Base-by-base conservation (phyloP, 129 eudicot species). In the Saussurea involucrata region DNA sequence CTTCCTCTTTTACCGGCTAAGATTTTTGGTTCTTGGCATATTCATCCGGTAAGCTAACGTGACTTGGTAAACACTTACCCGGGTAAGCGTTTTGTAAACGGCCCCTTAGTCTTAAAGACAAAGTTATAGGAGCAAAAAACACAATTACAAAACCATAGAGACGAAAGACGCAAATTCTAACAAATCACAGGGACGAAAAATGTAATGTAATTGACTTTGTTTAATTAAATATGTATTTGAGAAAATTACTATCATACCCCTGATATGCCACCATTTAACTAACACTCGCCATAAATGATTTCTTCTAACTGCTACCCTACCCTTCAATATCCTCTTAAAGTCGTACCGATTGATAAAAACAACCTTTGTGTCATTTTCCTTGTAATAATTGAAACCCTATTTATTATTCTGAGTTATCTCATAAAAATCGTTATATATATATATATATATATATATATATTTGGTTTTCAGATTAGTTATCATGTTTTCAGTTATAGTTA, bases 311-410 rank as follows among this genome's bases (percentile, higher is more conserved):
- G 32, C 76, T 27, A 72, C 66, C 76, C 76, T 46, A 72, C 66
- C 66, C 76, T 46, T 29, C 66, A 66, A 72, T 72, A 18, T 46
- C 65, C 76, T 72, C 76, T 32, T 46, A 72, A 72, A 72, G 72
- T 68, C 72, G 37, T 33, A 68, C 72, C 72, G 6, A 31, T 32
- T 68, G 72, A 68, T 68, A 68, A 68, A 68, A 68, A 21, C 22
- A 68, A 68, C 61, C 61, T 53, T 53, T 53, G 61, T 15, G 75
- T 71, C 75, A 71, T 44, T 71, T 71, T 71, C 75, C 15, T 53
- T 29, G 40, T 71, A 24, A 71, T 71, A 44, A 71, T 46, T 71
- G 40, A 15, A 10, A 53, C n/a, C 61, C 21, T 49, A 49, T 49
- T 49, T 49, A 49, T 49, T 46, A n/a, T n/a, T n/a, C 57, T 15